Evolutionary conservation across 441 rosid genomes (phyloP), one percentile per base, ranked within the genome.

Genomic region (Capsella rubella): DNA sequence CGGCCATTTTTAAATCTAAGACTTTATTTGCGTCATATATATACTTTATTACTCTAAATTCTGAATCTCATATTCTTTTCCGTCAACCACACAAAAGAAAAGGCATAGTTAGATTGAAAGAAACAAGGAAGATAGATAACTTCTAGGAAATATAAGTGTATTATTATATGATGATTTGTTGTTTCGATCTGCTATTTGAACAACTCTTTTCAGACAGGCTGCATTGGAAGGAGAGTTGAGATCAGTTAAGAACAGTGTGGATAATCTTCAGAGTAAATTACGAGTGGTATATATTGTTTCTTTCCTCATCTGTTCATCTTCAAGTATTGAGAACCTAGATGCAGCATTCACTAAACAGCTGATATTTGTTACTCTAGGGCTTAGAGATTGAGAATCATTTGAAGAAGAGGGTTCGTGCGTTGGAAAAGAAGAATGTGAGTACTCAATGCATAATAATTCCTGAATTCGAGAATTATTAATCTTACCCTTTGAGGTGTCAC

Each of bases 181-280:
- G 65, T 70, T 74, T 81, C 80, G 71, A 57, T 78, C 40, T 75
- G 78, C 86, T 73, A 86, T 79, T 79, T 82, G 83, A 89, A 73
- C 89, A 89, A 92, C 84, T 82, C 80, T 76, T 81, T 87, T 92
- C 86, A 91, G 99, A 93, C 97, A 96, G 99, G 88, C 87, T 89
- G 89, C 91, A 72, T 79, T 93, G 74, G 98, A 96, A 85, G 93
- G 78, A 73, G 96, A 96, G 83, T 75, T 89, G 85, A 85, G 87
- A 69, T 84, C 75, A 49, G 79, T 75, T 77, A 87, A 90, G 80
- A 84, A 74, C 61, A 79, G 84, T 61, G 73, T 84, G 61, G 96
- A 93, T 72, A 81, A 81, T 80, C 93, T 96, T 79, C 95, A 72
- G 70, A 90, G 83, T 83, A 90, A 93, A 84, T 65, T 90, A 64